phyloP scores from a whole-genome alignment of 176 grass and related monocot species.

The Echinochloa phyllopogon region DNA sequence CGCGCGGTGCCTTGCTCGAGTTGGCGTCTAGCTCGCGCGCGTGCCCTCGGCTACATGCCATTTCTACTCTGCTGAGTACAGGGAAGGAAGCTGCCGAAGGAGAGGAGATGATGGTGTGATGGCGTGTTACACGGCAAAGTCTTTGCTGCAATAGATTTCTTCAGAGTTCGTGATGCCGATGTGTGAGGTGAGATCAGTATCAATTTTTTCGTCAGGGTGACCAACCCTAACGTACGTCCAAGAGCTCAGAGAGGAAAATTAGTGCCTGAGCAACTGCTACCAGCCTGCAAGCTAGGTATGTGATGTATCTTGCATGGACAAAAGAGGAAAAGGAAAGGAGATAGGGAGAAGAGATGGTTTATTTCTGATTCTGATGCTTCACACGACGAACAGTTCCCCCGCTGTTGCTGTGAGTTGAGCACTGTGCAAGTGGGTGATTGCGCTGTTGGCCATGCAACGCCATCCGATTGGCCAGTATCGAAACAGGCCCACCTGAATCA shows the following conservation, averaged over 20 bases:
- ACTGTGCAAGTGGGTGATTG: background rate
- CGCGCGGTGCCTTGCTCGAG: background rate
- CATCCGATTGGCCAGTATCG: constrained; percentile 7
- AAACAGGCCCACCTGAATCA: constrained; percentile 32
- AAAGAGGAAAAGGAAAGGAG: too few species aligned
- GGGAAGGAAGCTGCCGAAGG: background rate
- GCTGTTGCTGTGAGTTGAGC: background rate
- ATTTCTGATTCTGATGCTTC: constrained; percentile 1
- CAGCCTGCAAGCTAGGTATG: background rate
- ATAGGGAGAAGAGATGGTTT: background rate
- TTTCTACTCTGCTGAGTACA: background rate
- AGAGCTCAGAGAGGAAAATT: background rate
- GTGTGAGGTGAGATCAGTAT: constrained; percentile 19
- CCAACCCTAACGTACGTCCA: background rate
- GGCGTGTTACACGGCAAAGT: constrained; percentile 23
- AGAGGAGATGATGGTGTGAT: background rate
- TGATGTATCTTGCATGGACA: background rate
- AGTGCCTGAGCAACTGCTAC: background rate
- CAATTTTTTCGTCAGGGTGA: background rate
- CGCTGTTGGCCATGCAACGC: background rate
- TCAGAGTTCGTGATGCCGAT: constrained; percentile 5
- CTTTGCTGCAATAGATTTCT: constrained; percentile 15
- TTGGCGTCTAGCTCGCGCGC: constrained; percentile 23
- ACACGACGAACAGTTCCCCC: background rate
- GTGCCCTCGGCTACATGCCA: background rate